Base-by-base conservation (phyloP, 2,329 filamentous ascomycete species). In the Fusarium sp. region DNA sequence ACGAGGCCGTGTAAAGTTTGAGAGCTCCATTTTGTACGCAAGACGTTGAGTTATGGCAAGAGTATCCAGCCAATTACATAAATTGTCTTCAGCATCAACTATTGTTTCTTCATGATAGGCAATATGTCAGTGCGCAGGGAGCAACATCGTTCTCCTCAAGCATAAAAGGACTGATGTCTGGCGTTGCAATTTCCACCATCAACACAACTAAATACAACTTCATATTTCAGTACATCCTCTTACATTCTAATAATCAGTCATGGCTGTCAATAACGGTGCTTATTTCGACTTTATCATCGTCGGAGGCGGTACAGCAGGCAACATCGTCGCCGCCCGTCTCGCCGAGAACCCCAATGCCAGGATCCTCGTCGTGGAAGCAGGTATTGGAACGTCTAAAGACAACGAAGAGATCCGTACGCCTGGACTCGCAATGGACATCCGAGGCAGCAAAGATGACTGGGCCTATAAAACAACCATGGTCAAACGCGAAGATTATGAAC, bases 381-480 rank as follows among this genome's bases (percentile, higher is more conserved):
- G 85, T 11, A 80, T 81, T 14, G 50, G 50, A 5, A 53, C 33
- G 5, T 53, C 50, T 11, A 53, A 53, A 22, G 50, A 53, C 20
- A 53, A 53, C 20, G 50, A 53, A 16, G 30, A 53, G 20, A 53
- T 53, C 14, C 50, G 50, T 1, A 53, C 50, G 1, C 50, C 50
- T 0, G 50, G 50, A 9, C 50, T 53, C 2, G 87, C 86, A 30
- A 86, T 91, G 74, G 83, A 86, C 11, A 84, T 90, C 4, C 85
- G 88, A 22, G 85, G 83, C 39, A 87, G 86, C 75, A 79, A 89
- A 72, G 84, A 89, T 68, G 88, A 91, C 78, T 91, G 87, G 88
- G 82, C 81, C 0, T 91, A 90, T 79, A 90, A 91, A 81, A 88
- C 87, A 4, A 90, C 88, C 24, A 86, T 91, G 80, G 84, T 91